Base-by-base conservation (phyloP, 2,329 filamentous ascomycete species). In the Fusarium longipes region DNA sequence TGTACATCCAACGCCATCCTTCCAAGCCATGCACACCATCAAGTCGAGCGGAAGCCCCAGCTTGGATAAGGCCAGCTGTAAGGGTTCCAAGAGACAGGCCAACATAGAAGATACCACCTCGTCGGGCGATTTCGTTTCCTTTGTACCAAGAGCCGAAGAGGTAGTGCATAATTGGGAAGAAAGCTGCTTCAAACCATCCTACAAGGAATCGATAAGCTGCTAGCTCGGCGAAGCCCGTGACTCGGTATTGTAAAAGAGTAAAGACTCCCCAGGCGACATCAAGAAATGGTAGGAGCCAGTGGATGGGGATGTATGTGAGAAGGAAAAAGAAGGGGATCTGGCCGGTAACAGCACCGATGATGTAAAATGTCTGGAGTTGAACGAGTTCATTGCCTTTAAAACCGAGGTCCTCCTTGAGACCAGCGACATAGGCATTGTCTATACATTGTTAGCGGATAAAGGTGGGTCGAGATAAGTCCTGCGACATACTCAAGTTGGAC, bases 1-100 rank as follows among this genome's bases (percentile, higher is more conserved):
- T 83, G 67, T 86, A 87, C 77, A 87, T 84, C 85, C 85, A 87
- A n/a, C 83, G 75, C 82, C 83, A 85, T 1, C 82, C 83, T 2
- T 78, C 78, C 1, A 84, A 75, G 0, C 83, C 83, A 24, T 80
- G 73, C 6, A 83, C 76, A 2, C 80, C 82, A 33, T 83, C 76
- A 0, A 83, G 75, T 1, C 77, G 71, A 1, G 75, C 66, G 1
- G 78, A 79, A 5, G 81, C 77, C 0, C 78, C 81, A 4, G 80
- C 78, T 65, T 82, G 80, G 50, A 86, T 82, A 15, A 86, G 74
- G 1, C 83, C 84, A 1, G 83, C 82, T 0, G 84, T 86, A 5
- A 87, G 73, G 0, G 82, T 84, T 1, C 84, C 84, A 1, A 86
- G 75, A 0, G 82, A 82, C 1, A 84, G 74, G 1, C 83, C 83